Percentiles rank a stretch among this genome's conserved stretches.
These are phyloP conservation scores for Phoma sp. DNA, from an alignment of 2,329 filamentous ascomycete genomes.

Conservation along the genomic window DNA sequence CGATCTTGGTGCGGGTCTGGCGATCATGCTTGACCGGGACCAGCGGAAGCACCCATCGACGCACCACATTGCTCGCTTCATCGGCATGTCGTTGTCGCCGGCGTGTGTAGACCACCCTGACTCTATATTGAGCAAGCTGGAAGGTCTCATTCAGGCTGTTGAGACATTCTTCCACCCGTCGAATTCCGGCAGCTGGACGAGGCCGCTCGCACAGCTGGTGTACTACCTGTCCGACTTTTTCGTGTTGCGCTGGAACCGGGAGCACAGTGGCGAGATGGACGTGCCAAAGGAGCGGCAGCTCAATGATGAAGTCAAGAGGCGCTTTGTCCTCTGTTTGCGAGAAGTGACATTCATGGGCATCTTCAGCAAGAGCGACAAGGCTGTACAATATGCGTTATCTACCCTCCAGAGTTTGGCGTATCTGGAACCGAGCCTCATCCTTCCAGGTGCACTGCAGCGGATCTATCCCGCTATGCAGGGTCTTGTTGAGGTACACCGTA, in stretches of 20 bases:
- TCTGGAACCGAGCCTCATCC: conserved; percentile 86
- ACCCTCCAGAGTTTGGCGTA: conserved; percentile 89
- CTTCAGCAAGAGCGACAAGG: conserved; percentile 91
- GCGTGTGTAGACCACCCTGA: conserved; percentile 76
- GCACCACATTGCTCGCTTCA: conserved; percentile 91
- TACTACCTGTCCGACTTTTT: conserved; percentile 96
- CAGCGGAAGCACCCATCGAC: conserved; percentile 89
- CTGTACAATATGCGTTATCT: conserved; percentile 89
- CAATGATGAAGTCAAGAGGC: conserved; percentile 78
- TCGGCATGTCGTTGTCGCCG: conserved; percentile 91
- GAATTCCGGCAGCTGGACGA: conserved; percentile 92
- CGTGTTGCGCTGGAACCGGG: conserved; percentile 95
- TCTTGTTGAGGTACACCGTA: conserved; percentile 94
- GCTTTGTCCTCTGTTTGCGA: conserved; percentile 86
- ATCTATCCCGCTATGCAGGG: conserved; percentile 98
- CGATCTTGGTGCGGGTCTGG: conserved; percentile 82
- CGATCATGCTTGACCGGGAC: conserved; percentile 87
- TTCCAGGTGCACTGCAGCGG: conserved; percentile 90
- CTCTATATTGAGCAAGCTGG: conserved; percentile 83
- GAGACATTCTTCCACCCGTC: conserved; percentile 99
- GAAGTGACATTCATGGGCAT: conserved; percentile 99
- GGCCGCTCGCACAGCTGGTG: conserved; percentile 84
- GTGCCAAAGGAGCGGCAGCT: conserved; percentile 80
- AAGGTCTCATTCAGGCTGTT: conserved; percentile 90
- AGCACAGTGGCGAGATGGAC: conserved; percentile 90